phyloP scores from a whole-genome alignment of 257 asterid genomes.

The Vinca minor region DNA sequence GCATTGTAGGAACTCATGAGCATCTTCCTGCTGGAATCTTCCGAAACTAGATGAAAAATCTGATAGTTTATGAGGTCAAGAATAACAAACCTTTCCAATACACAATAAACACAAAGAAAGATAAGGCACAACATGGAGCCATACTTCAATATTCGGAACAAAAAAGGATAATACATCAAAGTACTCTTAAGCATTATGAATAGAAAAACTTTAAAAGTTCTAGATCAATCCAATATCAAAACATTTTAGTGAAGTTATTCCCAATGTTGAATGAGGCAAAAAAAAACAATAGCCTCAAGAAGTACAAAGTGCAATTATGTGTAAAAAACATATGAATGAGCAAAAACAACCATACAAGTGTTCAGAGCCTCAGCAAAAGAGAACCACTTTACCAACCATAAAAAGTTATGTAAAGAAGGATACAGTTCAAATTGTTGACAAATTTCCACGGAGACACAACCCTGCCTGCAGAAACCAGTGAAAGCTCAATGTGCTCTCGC shows the following conservation, averaged over 20 bases:
- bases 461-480: slow-evolving; percentile 27
- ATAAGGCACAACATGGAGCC: not conserved
- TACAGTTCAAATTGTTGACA: slow-evolving; percentile 65
- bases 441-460: slow-evolving; percentile 42
- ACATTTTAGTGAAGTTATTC: not conserved
- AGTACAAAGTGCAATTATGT: not conserved
- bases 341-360: not conserved
- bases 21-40: slow-evolving; percentile 77
- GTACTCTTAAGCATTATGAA: not conserved
- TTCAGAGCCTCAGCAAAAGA: not conserved
- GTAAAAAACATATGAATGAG: not conserved
- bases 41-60: slow-evolving; percentile 59
- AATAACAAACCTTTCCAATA: slow-evolving; percentile 17
- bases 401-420: slow-evolving; percentile 34
- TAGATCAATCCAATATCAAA: no score
- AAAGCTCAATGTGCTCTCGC: slow-evolving; percentile 34
- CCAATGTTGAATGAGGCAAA: not conserved
- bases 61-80: slow-evolving; percentile 44
- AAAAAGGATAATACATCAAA: not conserved
- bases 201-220: not conserved
- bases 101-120: not conserved
- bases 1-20: slow-evolving; percentile 84
- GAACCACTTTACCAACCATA: not conserved
- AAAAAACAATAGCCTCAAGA: not conserved
- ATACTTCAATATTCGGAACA: not conserved